Percentiles rank a stretch among this genome's conserved stretches.
Conservation (phyloP, 441 rosid genomes). For the Metrosideros polymorpha region DNA sequence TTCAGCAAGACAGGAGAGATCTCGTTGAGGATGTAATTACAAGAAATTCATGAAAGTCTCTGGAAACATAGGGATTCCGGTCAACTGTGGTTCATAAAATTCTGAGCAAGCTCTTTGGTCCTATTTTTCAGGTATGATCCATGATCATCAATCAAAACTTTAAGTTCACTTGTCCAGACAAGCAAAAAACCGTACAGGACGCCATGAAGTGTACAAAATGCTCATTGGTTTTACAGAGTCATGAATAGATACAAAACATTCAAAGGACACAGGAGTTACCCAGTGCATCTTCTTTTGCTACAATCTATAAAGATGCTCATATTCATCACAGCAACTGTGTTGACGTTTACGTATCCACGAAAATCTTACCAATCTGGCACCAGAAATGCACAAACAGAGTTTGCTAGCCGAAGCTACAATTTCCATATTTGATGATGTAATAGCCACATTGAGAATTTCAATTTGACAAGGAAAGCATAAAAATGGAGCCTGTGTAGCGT, state of each 20-base stretch:
- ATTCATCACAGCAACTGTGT: not conserved
- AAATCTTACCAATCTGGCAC: not conserved
- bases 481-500: not conserved
- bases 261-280: not conserved
- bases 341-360: not conserved
- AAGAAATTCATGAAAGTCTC: not conserved
- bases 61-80: not conserved
- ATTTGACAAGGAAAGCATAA: not conserved
- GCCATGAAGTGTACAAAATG: not conserved
- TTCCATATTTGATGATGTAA: not conserved
- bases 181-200: not conserved
- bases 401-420: not conserved
- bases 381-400: not conserved
- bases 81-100: not conserved
- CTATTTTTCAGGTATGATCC: not conserved
- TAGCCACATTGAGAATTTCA: not conserved
- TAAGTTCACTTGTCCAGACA: not conserved
- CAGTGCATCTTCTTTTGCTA: not conserved
- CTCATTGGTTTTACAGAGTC: not conserved
- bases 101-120: not conserved
- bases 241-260: not conserved
- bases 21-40: not conserved
- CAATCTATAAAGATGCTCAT: not conserved
- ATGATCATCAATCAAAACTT: not conserved
- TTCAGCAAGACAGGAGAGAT: not conserved